Conservation (phyloP, 1,284 basidiomycete species). For the Leccinum variabile region DNA sequence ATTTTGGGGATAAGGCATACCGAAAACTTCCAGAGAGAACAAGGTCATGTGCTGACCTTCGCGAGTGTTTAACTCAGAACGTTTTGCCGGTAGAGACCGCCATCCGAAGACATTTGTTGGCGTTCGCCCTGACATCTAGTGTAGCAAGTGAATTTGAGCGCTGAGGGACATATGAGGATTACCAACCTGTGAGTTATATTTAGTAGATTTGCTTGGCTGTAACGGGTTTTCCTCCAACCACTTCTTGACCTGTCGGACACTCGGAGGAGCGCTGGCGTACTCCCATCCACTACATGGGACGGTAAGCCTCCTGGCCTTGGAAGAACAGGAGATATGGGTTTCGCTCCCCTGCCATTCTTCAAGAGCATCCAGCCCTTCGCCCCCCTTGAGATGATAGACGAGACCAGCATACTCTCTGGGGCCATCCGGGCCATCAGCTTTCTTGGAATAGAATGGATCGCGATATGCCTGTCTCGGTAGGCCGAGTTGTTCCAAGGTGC, state of each 20-base stretch:
- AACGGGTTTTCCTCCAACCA: conserved; percentile 47
- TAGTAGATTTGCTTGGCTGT: conserved; percentile 12
- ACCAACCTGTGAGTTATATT: conserved; percentile 54
- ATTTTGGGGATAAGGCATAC: conserved; percentile 41
- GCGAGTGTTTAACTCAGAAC: conserved; percentile 45
- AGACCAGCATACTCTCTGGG: conserved; percentile 82
- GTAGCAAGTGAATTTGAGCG: not conserved
- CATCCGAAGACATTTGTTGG: conserved; percentile 71
- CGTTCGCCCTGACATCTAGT: conserved; percentile 77
- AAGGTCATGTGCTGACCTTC: conserved; percentile 80
- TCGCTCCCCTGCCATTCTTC: conserved; percentile 50
- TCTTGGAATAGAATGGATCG: conserved; percentile 78
- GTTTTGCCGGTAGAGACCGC: conserved; percentile 52
- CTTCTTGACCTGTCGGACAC: conserved; percentile 45
- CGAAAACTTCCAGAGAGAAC: conserved; percentile 83
- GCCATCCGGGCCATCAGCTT: conserved; percentile 66
- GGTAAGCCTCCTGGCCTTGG: conserved; percentile 4
- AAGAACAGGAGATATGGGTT: conserved; percentile 5
- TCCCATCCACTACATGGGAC: conserved; percentile 64
- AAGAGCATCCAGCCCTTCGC: conserved; percentile 49
- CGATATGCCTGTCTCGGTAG: conserved; percentile 70
- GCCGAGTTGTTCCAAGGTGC: conserved; percentile 50
- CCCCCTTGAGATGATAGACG: conserved; percentile 68
- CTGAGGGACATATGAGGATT: not conserved
- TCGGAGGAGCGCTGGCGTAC: conserved; percentile 68